Conservation (phyloP, 176 grass and related monocot species). For the Luzula sylvatica region DNA sequence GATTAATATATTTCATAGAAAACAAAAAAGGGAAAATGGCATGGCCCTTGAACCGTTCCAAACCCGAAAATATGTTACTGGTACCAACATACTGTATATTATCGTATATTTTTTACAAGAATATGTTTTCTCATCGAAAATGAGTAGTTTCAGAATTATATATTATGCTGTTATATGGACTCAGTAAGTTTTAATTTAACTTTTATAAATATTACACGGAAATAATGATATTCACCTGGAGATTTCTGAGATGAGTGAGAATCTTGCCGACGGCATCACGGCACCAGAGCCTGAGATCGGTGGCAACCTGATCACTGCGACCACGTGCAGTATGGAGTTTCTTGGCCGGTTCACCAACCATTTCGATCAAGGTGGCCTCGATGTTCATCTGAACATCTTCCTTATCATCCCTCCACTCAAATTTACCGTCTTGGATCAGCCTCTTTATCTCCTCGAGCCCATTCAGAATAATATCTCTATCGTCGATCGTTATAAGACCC, state of each 20-base stretch:
- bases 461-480: conserved; percentile 66
- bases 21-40: no score
- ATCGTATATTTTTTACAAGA: neutral
- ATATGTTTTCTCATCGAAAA: neutral
- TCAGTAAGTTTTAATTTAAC: neutral
- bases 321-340: conserved; percentile 92
- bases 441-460: conserved; percentile 85
- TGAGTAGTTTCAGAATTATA: conserved; percentile 1
- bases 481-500: conserved; percentile 72
- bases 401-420: conserved; percentile 78
- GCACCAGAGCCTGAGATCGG: conserved; percentile 88
- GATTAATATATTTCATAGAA: no score
- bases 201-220: no score
- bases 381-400: conserved; percentile 99
- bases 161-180: neutral
- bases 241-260: conserved; percentile 57
- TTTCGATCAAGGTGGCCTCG: conserved; percentile 83
- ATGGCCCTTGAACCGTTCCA: no score
- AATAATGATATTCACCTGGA: conserved; percentile 55
- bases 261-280: conserved; percentile 89
- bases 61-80: no score
- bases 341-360: conserved; percentile 89
- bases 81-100: neutral
- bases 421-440: conserved; percentile 68
- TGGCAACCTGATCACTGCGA: conserved; percentile 93